These are phyloP conservation scores for Phytopythium chamaehyphon DNA, from an alignment of 352 stramenopile species.

Conservation along the genomic window DNA sequence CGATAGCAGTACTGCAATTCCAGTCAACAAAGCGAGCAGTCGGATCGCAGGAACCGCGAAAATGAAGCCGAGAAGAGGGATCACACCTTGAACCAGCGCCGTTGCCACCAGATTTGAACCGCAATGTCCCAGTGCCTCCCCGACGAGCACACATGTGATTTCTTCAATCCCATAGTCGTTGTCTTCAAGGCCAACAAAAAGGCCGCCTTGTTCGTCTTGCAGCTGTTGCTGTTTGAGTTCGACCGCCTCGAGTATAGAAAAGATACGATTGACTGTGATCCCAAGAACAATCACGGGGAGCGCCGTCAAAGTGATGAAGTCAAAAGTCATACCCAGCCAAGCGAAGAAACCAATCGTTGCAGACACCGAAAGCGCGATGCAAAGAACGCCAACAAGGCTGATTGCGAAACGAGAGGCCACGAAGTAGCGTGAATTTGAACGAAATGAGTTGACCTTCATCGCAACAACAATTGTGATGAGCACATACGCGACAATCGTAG, in stretches of 20 bases:
- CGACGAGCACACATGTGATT: conserved; percentile 44
- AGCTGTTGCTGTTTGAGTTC: conserved; percentile 42
- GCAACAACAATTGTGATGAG: conserved; percentile 73
- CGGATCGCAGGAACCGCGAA: conserved; percentile 60
- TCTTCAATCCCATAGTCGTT: conserved; percentile 44
- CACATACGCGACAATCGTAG: conserved; percentile 44
- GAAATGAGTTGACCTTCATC: conserved; percentile 64
- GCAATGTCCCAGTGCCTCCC: conserved; percentile 41
- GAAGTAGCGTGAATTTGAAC: conserved; percentile 42
- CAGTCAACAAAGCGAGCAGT: conserved; percentile 56
- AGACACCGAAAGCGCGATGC: conserved; percentile 56
- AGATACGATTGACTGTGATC: conserved; percentile 73
- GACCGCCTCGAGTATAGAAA: conserved; percentile 58
- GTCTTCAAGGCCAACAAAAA: conserved; percentile 48
- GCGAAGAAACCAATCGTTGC: conserved; percentile 66
- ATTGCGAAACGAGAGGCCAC: conserved; percentile 60
- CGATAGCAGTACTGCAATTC: conserved; percentile 41
- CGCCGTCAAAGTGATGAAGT: conserved; percentile 68
- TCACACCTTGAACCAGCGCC: conserved; percentile 35
- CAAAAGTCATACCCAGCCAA: conserved; percentile 54
- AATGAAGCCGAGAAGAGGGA: conserved; percentile 51
- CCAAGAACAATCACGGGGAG: conserved; percentile 59
- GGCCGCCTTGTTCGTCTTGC: conserved; percentile 31
- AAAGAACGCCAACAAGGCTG: conserved; percentile 58
- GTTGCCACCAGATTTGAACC: conserved; percentile 59